Conservation (phyloP, 257 asterid genomes). For the Solanum paucissectum region DNA sequence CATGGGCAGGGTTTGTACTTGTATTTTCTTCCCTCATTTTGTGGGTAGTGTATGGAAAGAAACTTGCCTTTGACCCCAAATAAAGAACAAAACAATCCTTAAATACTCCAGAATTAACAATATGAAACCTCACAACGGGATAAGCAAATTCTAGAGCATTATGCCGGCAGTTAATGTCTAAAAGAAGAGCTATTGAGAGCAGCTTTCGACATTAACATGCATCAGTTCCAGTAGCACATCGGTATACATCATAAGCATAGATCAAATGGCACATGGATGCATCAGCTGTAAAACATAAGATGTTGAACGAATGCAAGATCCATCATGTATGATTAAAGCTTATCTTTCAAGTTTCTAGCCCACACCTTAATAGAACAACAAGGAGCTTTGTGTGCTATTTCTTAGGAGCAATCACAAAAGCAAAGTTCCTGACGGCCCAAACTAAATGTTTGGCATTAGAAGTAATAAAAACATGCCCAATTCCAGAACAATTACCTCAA, state of each 20-base stretch:
- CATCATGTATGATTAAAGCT: background rate
- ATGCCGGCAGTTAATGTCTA: background rate
- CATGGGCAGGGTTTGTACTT: background rate
- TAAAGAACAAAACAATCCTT: background rate
- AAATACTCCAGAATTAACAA: background rate
- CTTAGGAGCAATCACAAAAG: background rate
- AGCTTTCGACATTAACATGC: background rate
- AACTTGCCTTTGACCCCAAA: background rate
- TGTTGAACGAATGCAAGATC: background rate
- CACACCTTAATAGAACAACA: background rate
- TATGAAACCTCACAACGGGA: background rate
- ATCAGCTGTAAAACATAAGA: background rate
- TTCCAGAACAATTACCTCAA: constrained; percentile 67
- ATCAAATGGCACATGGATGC: background rate
- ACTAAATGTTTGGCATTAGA: background rate
- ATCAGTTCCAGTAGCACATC: background rate
- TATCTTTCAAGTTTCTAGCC: background rate
- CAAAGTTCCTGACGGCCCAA: background rate
- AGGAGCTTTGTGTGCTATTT: background rate
- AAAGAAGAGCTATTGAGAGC: background rate
- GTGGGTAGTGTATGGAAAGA: background rate
- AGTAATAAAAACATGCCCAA: background rate
- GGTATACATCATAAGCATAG: background rate
- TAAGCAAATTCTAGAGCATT: background rate
- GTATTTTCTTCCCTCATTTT: background rate